Base-by-base conservation (phyloP, 2,329 filamentous ascomycete species). In the Calonectria pseudoreteaudii region DNA sequence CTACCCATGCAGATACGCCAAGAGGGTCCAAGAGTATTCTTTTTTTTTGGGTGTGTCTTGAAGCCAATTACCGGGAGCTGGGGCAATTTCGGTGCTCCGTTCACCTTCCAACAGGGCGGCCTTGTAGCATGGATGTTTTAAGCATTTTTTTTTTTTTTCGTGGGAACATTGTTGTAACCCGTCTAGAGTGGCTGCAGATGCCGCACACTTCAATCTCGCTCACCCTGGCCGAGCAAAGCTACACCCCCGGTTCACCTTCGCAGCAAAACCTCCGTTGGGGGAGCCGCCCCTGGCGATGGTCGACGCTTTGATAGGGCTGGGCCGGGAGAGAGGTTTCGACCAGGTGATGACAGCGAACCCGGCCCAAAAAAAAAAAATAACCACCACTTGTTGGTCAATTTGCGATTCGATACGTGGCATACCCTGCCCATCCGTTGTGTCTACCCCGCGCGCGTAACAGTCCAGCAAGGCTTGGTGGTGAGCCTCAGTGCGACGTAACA, bases 171-270 rank as follows among this genome's bases (percentile, higher is more conserved):
- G 64, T 38, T 34, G 64, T 65, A 76, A 68, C 74, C 64, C 64
- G 47, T 62, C 20, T 66, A 66, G 67, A 70, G 69, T 72, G 52
- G 62, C 64, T 73, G 47, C 58, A 70, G 62, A 71, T 72, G 70
- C 68, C 49, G 60, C 73, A 64, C 73, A 53, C 71, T 65, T 78
- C 78, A 62, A 79, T 79, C 75, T 79, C 78, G 74, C 78, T 78
- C 74, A 75, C 74, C 78, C 79, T 73, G 70, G 76, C 72, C 28
- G 68, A 49, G 28, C 36, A 28, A 52, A 53, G 49, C 36, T 26
- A 30, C 31, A 56, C 50, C 50, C 62, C 41, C 26, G 53, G 66
- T 38, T 58, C 47, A 28, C 50, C 26, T 38, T 66, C 68, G 62
- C 34, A 65, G 47, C 44, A 38, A 64, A 50, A 23, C 11, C 44